Evolutionary conservation across 2,329 filamentous ascomycete species (phyloP).

Genomic region (Keithomyces neogunnii): DNA sequence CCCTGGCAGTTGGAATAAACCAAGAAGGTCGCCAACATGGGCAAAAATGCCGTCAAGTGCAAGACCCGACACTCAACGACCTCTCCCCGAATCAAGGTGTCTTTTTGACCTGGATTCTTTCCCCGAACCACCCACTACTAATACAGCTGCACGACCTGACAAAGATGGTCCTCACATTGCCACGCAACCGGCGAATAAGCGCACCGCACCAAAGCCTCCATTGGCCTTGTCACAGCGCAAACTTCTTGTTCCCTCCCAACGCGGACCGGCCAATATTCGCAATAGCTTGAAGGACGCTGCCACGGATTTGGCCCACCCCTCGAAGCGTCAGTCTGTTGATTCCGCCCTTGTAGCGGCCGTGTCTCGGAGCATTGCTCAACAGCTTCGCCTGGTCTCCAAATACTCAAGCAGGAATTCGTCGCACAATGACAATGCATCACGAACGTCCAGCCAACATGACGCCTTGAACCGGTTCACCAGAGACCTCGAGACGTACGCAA

Average conservation of each 20-base stretch:
- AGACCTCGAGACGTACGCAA: constrained; percentile 20
- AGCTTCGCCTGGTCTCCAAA: constrained; percentile 31
- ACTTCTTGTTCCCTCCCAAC: constrained; percentile 1
- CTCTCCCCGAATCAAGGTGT: constrained; percentile 8
- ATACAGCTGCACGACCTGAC: background rate
- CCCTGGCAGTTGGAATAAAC: background rate
- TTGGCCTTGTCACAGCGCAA: constrained; percentile 3
- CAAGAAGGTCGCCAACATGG: background rate
- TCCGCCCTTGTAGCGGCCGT: constrained; percentile 35
- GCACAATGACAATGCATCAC: constrained; percentile 20
- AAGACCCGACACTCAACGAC: background rate
- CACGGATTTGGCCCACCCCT: constrained; percentile 8
- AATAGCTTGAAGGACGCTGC: constrained; percentile 11
- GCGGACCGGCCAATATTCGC: constrained; percentile 1
- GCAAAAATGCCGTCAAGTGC: background rate
- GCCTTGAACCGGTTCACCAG: constrained; percentile 28
- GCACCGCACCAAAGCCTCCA: constrained; percentile 6
- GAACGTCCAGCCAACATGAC: constrained; percentile 33
- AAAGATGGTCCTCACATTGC: background rate
- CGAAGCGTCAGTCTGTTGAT: constrained; percentile 26
- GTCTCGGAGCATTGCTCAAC: constrained; percentile 35
- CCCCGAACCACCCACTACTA: constrained; percentile 12
- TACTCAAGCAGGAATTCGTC: background rate
- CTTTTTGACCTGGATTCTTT: constrained; percentile 16
- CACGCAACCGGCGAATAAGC: background rate